Evolutionary conservation across 2,329 filamentous ascomycete species (phyloP), one percentile per base, ranked within the genome.

Genomic region (Cryphonectria nitschkei): DNA sequence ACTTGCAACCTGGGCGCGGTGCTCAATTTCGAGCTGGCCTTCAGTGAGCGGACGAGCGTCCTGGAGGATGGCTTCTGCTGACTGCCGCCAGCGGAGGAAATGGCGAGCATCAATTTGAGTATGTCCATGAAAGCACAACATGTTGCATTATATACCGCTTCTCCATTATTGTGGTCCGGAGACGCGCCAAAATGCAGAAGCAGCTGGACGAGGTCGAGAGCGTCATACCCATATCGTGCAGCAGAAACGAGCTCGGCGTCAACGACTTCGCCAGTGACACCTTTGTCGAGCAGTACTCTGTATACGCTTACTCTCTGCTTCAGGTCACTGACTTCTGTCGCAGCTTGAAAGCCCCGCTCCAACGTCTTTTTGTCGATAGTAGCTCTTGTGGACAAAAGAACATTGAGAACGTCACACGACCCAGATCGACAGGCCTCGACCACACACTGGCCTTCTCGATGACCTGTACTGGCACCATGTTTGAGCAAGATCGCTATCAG

Each of bases 101-200:
- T 76, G 0, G 85, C 86, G 8, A 89, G 78, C 65, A 89, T 81
- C 67, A 88, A 76, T 75, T 85, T 82, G 11, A 89, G 78, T 41
- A 81, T 87, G 0, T 79, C 80, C 54, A 87, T 77, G 70, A 84
- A 85, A 0, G 85, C 86, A 71, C 84, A 86, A 50, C 84, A 81
- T 0, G 85, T 84, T 0, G 87, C 86, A 14, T 86, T 84, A 74
- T 87, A 85, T 4, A 90, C 82, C 5, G 86, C 84, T 68, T 89
- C 86, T 1, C 87, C 87, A 13, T 83, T 81, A 29, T 85, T 85
- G 75, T 85, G 85, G 74, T 90, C 85, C 0, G 86, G 84, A 68
- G 86, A 85, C 3, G 88, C 88, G 0, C 88, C 87, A 43, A 84
- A 81, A 0, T 77, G 73, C 9, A 90, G 78, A 26, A 91, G 75